Conservation (phyloP, 139 green algal genomes). For the Haematococcus lacustris region DNA sequence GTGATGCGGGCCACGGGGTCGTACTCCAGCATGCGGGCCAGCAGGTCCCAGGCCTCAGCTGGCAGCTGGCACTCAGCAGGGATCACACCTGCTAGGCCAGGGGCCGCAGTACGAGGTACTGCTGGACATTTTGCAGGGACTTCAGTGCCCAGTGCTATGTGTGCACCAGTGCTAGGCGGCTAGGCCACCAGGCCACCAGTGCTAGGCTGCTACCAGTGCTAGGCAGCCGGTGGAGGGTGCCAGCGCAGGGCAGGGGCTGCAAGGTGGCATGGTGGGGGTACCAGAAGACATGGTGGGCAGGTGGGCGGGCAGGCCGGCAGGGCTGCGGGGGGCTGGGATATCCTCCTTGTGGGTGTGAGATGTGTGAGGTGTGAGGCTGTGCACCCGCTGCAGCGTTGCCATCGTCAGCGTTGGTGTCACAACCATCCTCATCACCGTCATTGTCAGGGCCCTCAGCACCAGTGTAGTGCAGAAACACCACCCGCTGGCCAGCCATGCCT, state of each 20-base stretch:
- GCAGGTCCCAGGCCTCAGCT: conserved; percentile 33
- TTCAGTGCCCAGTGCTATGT: not conserved
- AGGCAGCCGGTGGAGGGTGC: not conserved
- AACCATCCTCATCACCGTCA: too few species aligned
- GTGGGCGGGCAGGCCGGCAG: too few species aligned
- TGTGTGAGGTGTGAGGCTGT: too few species aligned
- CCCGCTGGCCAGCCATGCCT: too few species aligned
- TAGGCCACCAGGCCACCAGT: too few species aligned
- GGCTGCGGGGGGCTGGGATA: too few species aligned
- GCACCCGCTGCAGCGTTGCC: too few species aligned
- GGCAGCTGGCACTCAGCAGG: not conserved
- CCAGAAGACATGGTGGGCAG: too few species aligned
- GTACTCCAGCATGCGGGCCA: conserved; percentile 47
- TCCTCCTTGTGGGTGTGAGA: too few species aligned
- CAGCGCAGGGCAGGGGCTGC: not conserved
- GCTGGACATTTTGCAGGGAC: not conserved
- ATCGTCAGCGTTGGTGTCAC: too few species aligned
- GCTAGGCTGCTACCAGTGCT: not conserved
- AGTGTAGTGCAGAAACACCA: too few species aligned
- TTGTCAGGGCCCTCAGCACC: too few species aligned
- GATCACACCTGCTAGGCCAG: not conserved
- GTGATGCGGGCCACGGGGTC: conserved; percentile 50
- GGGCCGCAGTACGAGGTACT: not conserved
- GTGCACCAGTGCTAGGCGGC: not conserved
- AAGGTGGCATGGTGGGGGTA: not conserved